Evolutionary conservation across 1,284 basidiomycete species (phyloP).

Genomic region (Melampsora americana): DNA sequence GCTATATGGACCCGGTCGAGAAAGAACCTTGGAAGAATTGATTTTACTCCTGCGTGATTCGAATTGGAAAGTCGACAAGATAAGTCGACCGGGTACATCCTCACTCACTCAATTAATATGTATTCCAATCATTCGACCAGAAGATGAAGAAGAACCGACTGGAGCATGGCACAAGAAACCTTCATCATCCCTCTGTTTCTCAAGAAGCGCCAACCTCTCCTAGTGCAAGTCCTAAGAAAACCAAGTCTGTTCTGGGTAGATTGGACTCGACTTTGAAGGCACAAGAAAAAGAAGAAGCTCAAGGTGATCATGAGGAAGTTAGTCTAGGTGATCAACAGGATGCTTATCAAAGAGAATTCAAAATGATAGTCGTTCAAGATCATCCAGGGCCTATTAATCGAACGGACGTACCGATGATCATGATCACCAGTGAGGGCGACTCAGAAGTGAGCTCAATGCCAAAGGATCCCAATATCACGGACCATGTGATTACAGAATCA

Average conservation of each 20-base stretch:
- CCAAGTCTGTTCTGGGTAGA: neutral
- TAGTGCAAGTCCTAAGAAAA: neutral
- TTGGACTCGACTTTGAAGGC: constrained; percentile 2
- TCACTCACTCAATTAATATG: constrained; percentile 40
- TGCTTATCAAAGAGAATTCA: too few relatives aligned
- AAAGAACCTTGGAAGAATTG: constrained; percentile 34
- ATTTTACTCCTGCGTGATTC: constrained; percentile 28
- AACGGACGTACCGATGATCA: too few relatives aligned
- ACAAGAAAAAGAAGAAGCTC: constrained; percentile 4
- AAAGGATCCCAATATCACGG: too few relatives aligned
- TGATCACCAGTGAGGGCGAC: too few relatives aligned
- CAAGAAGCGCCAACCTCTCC: neutral
- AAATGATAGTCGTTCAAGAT: too few relatives aligned
- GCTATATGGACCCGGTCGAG: constrained; percentile 40
- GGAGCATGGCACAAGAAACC: constrained; percentile 31
- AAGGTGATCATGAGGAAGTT: neutral
- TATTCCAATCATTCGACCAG: constrained; percentile 7
- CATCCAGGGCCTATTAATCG: too few relatives aligned
- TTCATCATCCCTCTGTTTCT: neutral
- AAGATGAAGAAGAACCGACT: constrained; percentile 14
- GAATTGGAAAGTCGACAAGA: constrained; percentile 38
- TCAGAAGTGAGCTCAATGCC: too few relatives aligned
- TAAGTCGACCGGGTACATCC: constrained; percentile 36
- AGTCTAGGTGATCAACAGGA: too few relatives aligned
- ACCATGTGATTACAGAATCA: too few relatives aligned